Evolutionary conservation across 2,329 filamentous ascomycete genomes (phyloP).

Genomic region (Aspergillus sp.): DNA sequence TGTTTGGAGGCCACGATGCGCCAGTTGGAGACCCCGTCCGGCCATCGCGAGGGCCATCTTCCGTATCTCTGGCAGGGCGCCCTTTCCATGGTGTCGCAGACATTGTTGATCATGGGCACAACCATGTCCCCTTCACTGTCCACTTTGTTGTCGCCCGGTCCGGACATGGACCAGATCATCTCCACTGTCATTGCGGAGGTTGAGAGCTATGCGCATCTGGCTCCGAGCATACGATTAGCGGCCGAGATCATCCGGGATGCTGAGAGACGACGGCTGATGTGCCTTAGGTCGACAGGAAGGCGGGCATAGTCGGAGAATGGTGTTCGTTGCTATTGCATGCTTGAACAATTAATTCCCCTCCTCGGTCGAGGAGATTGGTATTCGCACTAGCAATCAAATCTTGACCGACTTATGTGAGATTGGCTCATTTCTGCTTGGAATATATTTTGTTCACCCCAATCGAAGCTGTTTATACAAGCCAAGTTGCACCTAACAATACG

Average conservation of each 20-base stretch:
- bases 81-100: slow-evolving; percentile 73
- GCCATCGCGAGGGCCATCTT: slow-evolving; percentile 73
- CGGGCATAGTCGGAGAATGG: too few species aligned
- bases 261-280: slow-evolving; percentile 56
- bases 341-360: too few species aligned
- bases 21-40: slow-evolving; percentile 68
- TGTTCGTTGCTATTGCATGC: too few species aligned
- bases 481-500: too few species aligned
- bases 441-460: too few species aligned
- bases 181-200: slow-evolving; percentile 68
- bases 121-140: slow-evolving; percentile 68
- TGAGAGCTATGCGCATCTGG: slow-evolving; percentile 62
- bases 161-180: slow-evolving; percentile 63
- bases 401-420: too few species aligned
- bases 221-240: slow-evolving; percentile 65
- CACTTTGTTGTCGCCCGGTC: slow-evolving; percentile 49
- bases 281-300: slow-evolving; percentile 13
- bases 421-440: too few species aligned
- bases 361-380: too few species aligned
- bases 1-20: slow-evolving; percentile 71
- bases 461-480: too few species aligned
- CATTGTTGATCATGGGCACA: slow-evolving; percentile 72
- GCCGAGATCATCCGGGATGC: slow-evolving; percentile 74
- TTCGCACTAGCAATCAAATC: too few species aligned
- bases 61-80: slow-evolving; percentile 81